Evolutionary conservation across 2,329 filamentous ascomycete genomes (phyloP), one percentile per base, ranked within the genome.

Genomic region (Leptoxyphium fumago): DNA sequence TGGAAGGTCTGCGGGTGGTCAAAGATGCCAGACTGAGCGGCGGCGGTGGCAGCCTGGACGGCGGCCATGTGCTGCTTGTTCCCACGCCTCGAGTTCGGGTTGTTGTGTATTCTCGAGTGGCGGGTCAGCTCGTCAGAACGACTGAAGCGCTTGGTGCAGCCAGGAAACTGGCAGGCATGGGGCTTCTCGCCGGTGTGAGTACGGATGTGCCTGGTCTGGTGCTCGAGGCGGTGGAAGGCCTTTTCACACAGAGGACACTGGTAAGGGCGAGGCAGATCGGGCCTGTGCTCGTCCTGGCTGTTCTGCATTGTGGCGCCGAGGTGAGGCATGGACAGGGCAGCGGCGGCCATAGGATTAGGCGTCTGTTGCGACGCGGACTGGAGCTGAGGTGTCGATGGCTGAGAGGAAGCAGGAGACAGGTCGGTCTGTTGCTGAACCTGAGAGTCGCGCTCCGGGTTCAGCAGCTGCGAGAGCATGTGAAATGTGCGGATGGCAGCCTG

Each of bases 151-250:
- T 96, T 96, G 55, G 84, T 89, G 77, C 89, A 96, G 56, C 88
- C 87, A 3, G 86, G 87, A 59, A 89, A 95, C 63, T 85, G 81
- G 76, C 89, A 98, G 49, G 84, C 88, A 60, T 96, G 91, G 40
- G 89, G 89, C 74, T 96, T 98, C 72, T 98, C 89, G 57, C 89
- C 91, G 0, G 89, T 98, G 66, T 98, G 89, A 6, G 91, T 96
- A 57, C 89, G 80, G 61, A 96, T 96, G 66, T 98, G 89, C 56
- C 80, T 67, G 47, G 77, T 82, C 73, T 95, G 89, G 64, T 96
- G 89, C 71, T 96, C 89, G 38, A 98, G 75, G 50, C 91, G 86
- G 72, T 96, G 91, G 69, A 98, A 98, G 48, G 91, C 89, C 74
- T 95, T 94, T 59, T 95, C 89, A 71, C 91, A 98, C 50, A 98